phyloP scores from a whole-genome alignment of 176 grass and related monocot species.

The Panicum miliaceum region DNA sequence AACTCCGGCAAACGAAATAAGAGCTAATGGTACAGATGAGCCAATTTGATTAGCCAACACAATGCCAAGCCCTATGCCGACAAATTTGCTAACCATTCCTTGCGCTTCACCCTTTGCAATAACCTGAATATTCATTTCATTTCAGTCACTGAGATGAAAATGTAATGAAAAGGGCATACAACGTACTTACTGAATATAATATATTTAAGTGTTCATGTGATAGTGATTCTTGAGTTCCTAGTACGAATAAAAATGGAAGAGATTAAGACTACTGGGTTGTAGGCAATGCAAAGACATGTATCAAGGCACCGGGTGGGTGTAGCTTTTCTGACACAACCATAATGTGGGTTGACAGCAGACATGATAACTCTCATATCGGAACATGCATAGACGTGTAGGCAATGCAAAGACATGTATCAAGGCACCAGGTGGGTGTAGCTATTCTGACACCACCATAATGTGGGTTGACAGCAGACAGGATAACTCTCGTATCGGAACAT shows the following conservation, averaged over 20 bases:
- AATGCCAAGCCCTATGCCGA: constrained; percentile 91
- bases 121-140: constrained; percentile 55
- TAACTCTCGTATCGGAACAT: not conserved
- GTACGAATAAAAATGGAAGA: constrained; percentile 16
- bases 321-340: not conserved
- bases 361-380: not conserved
- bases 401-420: not conserved
- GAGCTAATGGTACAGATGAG: constrained; percentile 86
- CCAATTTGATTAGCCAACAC: constrained; percentile 75
- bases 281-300: not conserved
- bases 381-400: not conserved
- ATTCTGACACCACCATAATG: not conserved
- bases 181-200: constrained; percentile 20
- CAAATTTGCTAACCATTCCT: constrained; percentile 98
- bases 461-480: not conserved
- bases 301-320: not conserved
- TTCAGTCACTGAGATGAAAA: constrained; percentile 22
- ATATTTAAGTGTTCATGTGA: not conserved
- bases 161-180: not conserved
- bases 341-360: not conserved
- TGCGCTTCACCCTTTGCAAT: constrained; percentile 99
- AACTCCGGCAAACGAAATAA: constrained; percentile 81
- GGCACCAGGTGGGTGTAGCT: not conserved
- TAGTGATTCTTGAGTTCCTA: not conserved
- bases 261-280: not conserved